Base-by-base conservation (phyloP, 441 rosid genomes). In the Metrosideros polymorpha region DNA sequence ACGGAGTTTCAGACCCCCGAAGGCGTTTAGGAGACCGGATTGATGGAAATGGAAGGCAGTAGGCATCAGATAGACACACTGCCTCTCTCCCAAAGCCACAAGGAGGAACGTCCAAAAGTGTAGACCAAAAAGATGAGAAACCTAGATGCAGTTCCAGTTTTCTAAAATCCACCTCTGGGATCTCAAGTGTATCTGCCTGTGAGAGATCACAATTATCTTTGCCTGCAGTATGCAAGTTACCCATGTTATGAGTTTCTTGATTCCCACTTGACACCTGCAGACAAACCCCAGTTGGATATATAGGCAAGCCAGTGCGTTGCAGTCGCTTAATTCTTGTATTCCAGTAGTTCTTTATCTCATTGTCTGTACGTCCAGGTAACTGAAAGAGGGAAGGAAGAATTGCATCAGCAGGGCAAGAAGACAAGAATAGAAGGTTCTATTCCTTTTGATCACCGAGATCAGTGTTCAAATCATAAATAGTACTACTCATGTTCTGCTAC, bases 331-430 rank as follows among this genome's bases (percentile, higher is more conserved):
- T 71, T 86, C 90, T 89, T 17, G 88, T 89, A 55, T 89, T 89
- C 90, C 90, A 88, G 84, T 86, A 88, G 84, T 88, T 88, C 85
- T 88, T 88, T 84, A 88, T 88, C 84, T 88, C 90, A 82, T 88
- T 88, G 84, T 88, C 90, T n/a, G 90, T 88, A 57, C 90, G 90
- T 54, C 90, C 90, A 1, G 90, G 90, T 61, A 88, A 57, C 90
- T 88, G 85, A 82, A 83, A 63, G 25, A 43, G 49, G 45, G 82
- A 32, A 43, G 54, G 43, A 63, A 49, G 59, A 85, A 85, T 50
- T 61, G 29, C 14, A 50, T 61, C 18, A 59, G 77, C 85, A 25
- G 51, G 12, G 14, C 10, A 61, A 29, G n/a, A 71, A 71, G 49
- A 39, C 79, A 39, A 22, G 45, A 3, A 10, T 39, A 22, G 47